phyloP scores from a whole-genome alignment of 352 stramenopile genomes.

The Pythium monospermum region DNA sequence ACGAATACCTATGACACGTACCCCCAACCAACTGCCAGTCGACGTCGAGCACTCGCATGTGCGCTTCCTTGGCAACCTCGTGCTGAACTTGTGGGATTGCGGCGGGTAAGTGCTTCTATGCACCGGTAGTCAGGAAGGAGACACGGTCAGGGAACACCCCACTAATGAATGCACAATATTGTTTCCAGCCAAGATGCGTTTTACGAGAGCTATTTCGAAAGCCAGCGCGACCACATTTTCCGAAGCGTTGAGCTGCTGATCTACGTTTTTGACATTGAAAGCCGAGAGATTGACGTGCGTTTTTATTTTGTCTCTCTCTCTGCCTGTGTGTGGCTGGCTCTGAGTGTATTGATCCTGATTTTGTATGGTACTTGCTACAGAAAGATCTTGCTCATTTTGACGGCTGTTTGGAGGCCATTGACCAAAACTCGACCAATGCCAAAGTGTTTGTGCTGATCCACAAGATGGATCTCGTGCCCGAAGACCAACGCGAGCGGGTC shows the following conservation, averaged over 20 bases:
- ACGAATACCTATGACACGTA: no score
- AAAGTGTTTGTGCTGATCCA: conserved; percentile 99
- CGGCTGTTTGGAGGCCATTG: conserved; percentile 96
- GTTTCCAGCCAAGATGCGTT: conserved; percentile 94
- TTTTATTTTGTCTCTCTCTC: background rate
- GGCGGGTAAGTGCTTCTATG: conserved; percentile 66
- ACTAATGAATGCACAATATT: background rate
- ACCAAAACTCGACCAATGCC: conserved; percentile 98
- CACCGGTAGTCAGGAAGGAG: background rate
- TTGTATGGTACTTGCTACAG: no score
- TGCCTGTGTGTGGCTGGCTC: conserved; percentile 17
- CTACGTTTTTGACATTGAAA: conserved; percentile 99
- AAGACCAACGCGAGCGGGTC: conserved; percentile 84
- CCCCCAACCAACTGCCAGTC: no score
- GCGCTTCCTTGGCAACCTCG: conserved; percentile 97
- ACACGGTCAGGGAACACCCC: background rate
- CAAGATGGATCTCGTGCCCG: conserved; percentile 99
- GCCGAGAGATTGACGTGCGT: conserved; percentile 63
- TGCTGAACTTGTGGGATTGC: conserved; percentile 99
- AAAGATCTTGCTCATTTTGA: conserved; percentile 98
- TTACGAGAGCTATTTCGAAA: conserved; percentile 99
- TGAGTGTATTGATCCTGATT: background rate
- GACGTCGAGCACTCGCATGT: conserved; percentile 92
- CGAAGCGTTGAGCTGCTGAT: conserved; percentile 97
- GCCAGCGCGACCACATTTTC: conserved; percentile 99